Base-by-base conservation (phyloP, 2,329 filamentous ascomycete species). In the Sporothrix humicola region DNA sequence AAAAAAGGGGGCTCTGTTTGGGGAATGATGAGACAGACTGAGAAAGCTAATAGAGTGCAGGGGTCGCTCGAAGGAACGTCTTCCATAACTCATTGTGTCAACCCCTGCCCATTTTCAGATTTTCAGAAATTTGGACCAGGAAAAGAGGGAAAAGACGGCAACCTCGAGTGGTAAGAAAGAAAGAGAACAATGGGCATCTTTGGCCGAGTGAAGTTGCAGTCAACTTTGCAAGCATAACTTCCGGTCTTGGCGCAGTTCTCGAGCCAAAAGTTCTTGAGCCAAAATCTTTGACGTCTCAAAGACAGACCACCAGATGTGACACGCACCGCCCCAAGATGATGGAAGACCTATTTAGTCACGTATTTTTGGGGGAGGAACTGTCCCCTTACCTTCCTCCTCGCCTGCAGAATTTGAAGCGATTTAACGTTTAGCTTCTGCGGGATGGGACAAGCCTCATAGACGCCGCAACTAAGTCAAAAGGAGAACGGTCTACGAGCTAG, bases 21-120 rank as follows among this genome's bases (percentile, higher is more conserved):
- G 54, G 56, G 56, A 37, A 58, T 58, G 56, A 37, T 58, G 56
- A 58, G 56, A 58, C 54, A 58, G 31, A 58, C 23, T 31, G 54
- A 58, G 6, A 54, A 54, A 54, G 50, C 23, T 15, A 15, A 23
- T 5, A 58, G 12, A 58, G 56, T 10, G 23, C 23, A 58, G 56
- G 56, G 56, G 56, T 58, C 52, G n/a, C 6, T 58, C 17, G 56
- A 58, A 58, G 56, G 56, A 31, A 13, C 56, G 23, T 31, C 54
- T 31, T 13, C 20, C 9, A 31, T 20, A 23, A 58, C 56, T 2
- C 15, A 10, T 54, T 54, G 54, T 56, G 20, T 56, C 54, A 56
- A 26, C 54, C 54, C 54, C 54, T 56, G 54, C 10, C 26, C 20
- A 56, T 37, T 56, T 56, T 56, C n/a, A 23, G n/a, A 56, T 37